A percentile compares a stretch with the other conserved stretches of the same genome.
These are phyloP conservation scores for Quercus berberidifolia DNA, from an alignment of 306 rosid species.

Conservation along the genomic window DNA sequence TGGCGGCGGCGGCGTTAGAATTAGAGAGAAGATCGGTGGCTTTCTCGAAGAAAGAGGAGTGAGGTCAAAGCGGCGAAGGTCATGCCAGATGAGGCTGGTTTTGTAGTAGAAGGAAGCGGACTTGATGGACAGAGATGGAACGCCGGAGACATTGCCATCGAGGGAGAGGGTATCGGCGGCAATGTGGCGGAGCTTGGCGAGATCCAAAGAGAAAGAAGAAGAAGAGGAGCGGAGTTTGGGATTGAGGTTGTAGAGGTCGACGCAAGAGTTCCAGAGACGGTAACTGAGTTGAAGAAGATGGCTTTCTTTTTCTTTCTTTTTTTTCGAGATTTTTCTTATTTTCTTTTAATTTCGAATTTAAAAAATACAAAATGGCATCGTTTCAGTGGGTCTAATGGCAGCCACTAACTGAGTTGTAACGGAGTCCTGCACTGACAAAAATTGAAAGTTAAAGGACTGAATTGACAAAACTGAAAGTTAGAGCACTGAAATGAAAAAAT, in stretches of 20 bases:
- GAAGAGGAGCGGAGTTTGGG: constrained; percentile 40
- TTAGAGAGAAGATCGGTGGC: constrained; percentile 71
- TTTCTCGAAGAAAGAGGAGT: constrained; percentile 77
- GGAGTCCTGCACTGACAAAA: too few relatives aligned
- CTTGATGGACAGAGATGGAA: constrained; percentile 64
- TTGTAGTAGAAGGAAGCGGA: constrained; percentile 71
- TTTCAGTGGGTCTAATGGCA: too few relatives aligned
- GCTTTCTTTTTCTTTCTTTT: too few relatives aligned
- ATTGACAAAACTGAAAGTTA: too few relatives aligned
- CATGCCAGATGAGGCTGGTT: constrained; percentile 75
- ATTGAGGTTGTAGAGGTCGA: constrained; percentile 77
- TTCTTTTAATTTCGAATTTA: too few relatives aligned
- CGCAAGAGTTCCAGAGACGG: constrained; percentile 91
- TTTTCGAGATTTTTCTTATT: too few relatives aligned
- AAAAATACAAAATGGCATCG: too few relatives aligned
- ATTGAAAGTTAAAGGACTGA: too few relatives aligned
- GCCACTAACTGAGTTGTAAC: too few relatives aligned
- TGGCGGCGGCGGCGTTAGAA: constrained; percentile 13
- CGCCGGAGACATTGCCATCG: constrained; percentile 44
- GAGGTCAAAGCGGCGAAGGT: constrained; percentile 66
- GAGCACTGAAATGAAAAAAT: too few relatives aligned
- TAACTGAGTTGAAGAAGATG: constrained; percentile 45
- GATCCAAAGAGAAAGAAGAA: constrained; percentile 26
- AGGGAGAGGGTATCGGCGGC: constrained; percentile 63
- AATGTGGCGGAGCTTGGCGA: constrained; percentile 69